phyloP scores from a whole-genome alignment of 2,329 filamentous ascomycete genomes.

The Talaromyces sp. region DNA sequence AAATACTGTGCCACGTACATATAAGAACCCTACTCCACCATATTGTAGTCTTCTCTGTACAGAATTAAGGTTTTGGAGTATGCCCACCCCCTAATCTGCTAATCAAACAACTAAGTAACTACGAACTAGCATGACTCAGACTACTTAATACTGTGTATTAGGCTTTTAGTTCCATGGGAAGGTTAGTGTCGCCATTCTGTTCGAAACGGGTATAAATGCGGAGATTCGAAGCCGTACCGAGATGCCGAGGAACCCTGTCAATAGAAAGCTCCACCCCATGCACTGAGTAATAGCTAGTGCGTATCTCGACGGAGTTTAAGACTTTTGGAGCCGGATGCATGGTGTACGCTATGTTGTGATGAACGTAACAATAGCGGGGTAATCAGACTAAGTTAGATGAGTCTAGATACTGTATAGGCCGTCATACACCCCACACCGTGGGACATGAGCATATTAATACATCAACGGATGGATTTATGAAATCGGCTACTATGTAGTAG shows the following conservation, averaged over 20 bases:
- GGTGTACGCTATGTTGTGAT: neutral
- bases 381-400: neutral
- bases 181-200: neutral
- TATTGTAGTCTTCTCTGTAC: neutral
- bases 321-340: neutral
- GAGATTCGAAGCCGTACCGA: neutral
- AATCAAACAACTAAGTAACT: too few relatives aligned
- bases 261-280: neutral
- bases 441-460: neutral
- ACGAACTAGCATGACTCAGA: neutral
- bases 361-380: neutral
- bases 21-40: neutral
- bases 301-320: neutral
- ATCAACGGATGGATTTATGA: neutral
- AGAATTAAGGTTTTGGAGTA: neutral
- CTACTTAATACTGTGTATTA: neutral
- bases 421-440: neutral
- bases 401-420: neutral
- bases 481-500: too few relatives aligned
- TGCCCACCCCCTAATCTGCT: neutral
- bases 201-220: neutral
- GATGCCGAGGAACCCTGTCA: neutral
- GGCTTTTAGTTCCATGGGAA: neutral
- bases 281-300: neutral
- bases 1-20: neutral